Evolutionary conservation across 73 alveolate species (phyloP).

Genomic region (Paramecium octaurelia): DNA sequence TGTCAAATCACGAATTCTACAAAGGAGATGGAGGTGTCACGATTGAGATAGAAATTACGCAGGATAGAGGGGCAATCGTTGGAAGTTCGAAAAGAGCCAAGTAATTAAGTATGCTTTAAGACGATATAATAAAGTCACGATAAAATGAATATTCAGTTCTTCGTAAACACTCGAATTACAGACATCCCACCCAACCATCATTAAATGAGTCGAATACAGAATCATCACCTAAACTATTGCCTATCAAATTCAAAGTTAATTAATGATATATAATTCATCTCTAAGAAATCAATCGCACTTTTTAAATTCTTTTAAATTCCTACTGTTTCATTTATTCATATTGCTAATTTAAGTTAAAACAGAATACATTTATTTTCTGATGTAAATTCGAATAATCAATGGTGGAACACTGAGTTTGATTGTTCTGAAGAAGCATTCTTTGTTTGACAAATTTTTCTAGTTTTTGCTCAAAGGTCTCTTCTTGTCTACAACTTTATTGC

Average conservation of each 20-base stretch:
- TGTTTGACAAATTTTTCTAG: not conserved
- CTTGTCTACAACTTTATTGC: not conserved
- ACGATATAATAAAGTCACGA: not conserved
- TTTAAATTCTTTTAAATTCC: not conserved
- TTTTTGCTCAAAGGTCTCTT: not conserved
- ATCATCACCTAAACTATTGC: not conserved
- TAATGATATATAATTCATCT: not conserved
- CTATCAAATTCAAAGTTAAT: not conserved
- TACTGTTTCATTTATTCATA: not conserved
- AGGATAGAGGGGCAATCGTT: not conserved
- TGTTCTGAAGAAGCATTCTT: not conserved
- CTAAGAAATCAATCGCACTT: not conserved
- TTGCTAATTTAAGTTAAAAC: not conserved
- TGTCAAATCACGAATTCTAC: not conserved
- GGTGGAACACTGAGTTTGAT: not conserved
- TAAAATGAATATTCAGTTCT: not conserved
- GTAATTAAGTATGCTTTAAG: not conserved
- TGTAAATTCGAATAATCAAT: not conserved
- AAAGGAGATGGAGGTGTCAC: not conserved
- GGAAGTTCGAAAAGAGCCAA: not conserved
- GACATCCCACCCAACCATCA: not conserved
- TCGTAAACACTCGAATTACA: not conserved
- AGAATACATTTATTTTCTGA: not conserved
- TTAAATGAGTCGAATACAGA: not conserved
- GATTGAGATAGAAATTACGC: not conserved